A percentile compares a stretch with the other conserved stretches of the same genome.
phyloP scores from a whole-genome alignment of 2,329 filamentous ascomycete species.

The Escovopsis weberi region DNA sequence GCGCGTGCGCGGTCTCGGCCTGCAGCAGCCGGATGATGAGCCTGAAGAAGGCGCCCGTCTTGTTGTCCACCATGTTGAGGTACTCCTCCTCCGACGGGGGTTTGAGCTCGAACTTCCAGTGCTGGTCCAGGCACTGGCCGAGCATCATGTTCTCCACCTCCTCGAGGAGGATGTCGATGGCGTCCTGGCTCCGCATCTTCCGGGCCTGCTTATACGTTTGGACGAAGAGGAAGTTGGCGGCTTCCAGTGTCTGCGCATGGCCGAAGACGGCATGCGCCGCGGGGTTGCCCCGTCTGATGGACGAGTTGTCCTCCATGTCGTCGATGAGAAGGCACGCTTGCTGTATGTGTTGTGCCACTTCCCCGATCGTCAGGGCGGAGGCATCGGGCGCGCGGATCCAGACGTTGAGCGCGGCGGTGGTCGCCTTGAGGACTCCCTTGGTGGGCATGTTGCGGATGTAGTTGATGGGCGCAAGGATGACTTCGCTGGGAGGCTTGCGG shows the following conservation, averaged over 20 bases:
- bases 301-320: conserved; percentile 23
- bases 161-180: conserved; percentile 8
- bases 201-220: not conserved
- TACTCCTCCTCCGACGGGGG: conserved; percentile 14
- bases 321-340: conserved; percentile 13
- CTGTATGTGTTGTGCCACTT: not conserved
- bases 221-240: conserved; percentile 14
- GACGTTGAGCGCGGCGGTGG: not conserved
- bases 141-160: conserved; percentile 10
- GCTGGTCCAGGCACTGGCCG: conserved; percentile 16
- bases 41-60: conserved; percentile 12
- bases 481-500: not conserved
- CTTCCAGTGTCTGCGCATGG: conserved; percentile 21
- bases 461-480: not conserved
- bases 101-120: conserved; percentile 10
- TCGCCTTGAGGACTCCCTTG: not conserved
- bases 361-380: not conserved
- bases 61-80: conserved; percentile 13
- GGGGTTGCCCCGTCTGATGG: conserved; percentile 19
- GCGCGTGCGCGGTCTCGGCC: not conserved
- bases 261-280: conserved; percentile 23
- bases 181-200: not conserved
- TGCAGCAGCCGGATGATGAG: conserved; percentile 8
- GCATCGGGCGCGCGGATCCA: not conserved
- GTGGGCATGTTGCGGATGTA: not conserved